Base-by-base conservation (phyloP, 2,329 filamentous ascomycete species). In the Colletotrichum lentis region DNA sequence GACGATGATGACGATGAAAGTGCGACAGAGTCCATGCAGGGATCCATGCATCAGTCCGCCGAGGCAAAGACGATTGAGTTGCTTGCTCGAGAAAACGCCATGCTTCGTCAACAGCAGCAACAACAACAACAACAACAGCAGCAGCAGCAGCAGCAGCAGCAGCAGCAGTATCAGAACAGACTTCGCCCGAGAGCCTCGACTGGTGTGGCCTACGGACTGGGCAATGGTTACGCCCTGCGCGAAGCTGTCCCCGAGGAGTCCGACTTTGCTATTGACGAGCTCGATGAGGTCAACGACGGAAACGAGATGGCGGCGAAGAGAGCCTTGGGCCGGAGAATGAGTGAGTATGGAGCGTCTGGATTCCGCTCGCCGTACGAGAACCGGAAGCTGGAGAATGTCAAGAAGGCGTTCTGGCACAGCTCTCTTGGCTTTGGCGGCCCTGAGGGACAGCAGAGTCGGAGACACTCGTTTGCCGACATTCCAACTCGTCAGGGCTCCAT, bases 381-480 rank as follows among this genome's bases (percentile, higher is more conserved):
- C 65, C 83, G 88, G 64, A 90, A 90, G 73, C 75, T 87, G 11
- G 89, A 91, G 69, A 88, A 85, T 71, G 82, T 90, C 10, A 90
- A 90, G 77, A 90, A 88, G 73, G 88, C 85, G 4, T 86, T 88
- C 69, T 94, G 91, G 91, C 90, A 91, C 71, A 91, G 86, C 72
- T 88, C 89, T 6, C 83, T 89, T n/a, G 88, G 87, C 1, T 91
- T 92, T 75, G 85, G 86, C 52, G 83, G 85, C 18, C 83, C 82
- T 4, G 90, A 92, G 69, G 82, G 88, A 37, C 87, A 90, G 14
- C 91, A 94, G 73, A 93, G 91, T 73, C 86, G 92, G 67, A 88
- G 92, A 35, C 92, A 95, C 77, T 95, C 92, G 1, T 93, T 96
- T 75, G 92, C 88, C 59, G 89, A 89, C 73, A 84, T 90, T 73